Conservation (phyloP, 441 rosid species). For the Erysimum cheiri region DNA sequence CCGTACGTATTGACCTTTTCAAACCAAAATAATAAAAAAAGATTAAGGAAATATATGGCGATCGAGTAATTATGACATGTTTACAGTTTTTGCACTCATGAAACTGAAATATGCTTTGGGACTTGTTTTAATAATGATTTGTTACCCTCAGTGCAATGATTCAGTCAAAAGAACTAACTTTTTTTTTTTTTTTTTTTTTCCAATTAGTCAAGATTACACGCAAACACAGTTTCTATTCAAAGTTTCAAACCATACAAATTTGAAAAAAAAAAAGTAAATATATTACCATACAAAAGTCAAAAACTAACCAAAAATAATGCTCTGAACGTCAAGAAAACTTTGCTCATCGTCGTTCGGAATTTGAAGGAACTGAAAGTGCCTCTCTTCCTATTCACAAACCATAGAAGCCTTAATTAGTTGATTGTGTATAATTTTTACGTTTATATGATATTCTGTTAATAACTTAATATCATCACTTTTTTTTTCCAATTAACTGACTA, state of each 20-base stretch:
- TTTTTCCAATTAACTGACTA: neutral
- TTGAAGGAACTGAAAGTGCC: conserved; percentile 20
- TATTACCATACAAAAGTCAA: conserved; percentile 28
- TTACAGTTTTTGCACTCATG: conserved; percentile 54
- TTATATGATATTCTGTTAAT: no score
- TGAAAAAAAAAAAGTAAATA: neutral
- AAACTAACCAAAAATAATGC: conserved; percentile 44
- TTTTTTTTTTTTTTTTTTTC: neutral
- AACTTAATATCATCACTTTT: no score
- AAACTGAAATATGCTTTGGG: conserved; percentile 57
- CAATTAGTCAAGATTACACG: conserved; percentile 47
- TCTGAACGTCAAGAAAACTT: conserved; percentile 35
- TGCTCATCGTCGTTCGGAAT: conserved; percentile 23
- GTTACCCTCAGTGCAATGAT: conserved; percentile 54
- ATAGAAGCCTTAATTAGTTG: neutral
- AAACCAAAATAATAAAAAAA: neutral
- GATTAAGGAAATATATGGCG: conserved; percentile 24
- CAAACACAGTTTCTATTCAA: conserved; percentile 35
- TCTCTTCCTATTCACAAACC: conserved; percentile 6
- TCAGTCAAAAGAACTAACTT: conserved; percentile 33
- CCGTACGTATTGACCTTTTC: conserved; percentile 32
- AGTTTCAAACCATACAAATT: conserved; percentile 8
- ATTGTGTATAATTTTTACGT: neutral
- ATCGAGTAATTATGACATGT: conserved; percentile 43
- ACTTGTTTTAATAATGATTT: conserved; percentile 64